Evolutionary conservation across 495 filamentous ascomycete species (phyloP), one percentile per base, ranked within the genome.

Genomic region (Bacidia gigantensis): DNA sequence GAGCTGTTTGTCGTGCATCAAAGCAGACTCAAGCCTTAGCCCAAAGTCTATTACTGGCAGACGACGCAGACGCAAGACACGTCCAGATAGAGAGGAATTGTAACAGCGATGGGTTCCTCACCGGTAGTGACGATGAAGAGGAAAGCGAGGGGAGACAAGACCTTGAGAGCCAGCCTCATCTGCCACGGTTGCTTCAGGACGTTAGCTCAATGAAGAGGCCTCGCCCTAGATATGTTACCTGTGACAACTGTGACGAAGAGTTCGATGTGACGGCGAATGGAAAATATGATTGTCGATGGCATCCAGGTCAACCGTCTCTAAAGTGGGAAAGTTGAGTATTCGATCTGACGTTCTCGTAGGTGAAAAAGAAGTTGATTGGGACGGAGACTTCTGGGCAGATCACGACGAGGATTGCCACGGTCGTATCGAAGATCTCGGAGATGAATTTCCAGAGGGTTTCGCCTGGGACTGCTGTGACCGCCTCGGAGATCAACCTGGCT

Each of bases 381-480:
- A 65, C 0, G 17, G n/a, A 10, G 59, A 57, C 29, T 49, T 65
- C 54, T 64, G 62, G 62, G 54, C 56, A 9, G 62, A 64, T 38
- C 53, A 56, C 32, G 60, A 61, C 52, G 56, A 60, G 29, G 21
- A 49, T 41, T 56, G 51, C 25, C 61, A 61, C 41, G 62, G 60
- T 11, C 18, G 12, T 7, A 58, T 63, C n/a, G 51, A 61, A n/a
- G 41, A 46, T 2, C 52, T 59, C 2, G 43, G 47, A 10, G 41
- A 56, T 2, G 53, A 56, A 23, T 62, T 20, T 49, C 58, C 56
- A 2, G 60, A 62, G 26, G 58, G 58, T 17, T 66, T 60, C 45
- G 29, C 14, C 24, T 65, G 51, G 46, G 35, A 1, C 26, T 65
- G 60, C 53, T 64, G 65, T 42, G 54, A 52, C 11, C 17, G 39